Evolutionary conservation across 192 early-diverging fungal genomes (phyloP).

Genomic region (Coemansia sp.): DNA sequence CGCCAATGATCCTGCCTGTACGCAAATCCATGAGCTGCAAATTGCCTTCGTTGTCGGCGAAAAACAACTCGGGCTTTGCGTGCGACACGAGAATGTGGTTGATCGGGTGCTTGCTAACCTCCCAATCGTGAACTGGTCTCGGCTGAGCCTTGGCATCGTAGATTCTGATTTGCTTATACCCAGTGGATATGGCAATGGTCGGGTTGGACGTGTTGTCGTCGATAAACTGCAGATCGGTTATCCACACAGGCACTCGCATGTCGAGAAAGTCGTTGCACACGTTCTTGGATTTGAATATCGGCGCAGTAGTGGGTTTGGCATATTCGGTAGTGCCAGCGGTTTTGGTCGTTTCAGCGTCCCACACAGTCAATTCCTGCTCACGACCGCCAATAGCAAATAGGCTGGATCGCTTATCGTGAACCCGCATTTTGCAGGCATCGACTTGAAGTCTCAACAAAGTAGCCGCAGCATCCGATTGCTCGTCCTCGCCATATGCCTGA

Average conservation of each 20-base stretch:
- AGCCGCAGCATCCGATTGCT: constrained; percentile 11
- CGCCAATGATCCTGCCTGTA: constrained; percentile 56
- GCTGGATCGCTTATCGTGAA: constrained; percentile 60
- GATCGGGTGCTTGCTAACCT: constrained; percentile 70
- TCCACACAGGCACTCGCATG: constrained; percentile 83
- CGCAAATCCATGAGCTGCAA: constrained; percentile 62
- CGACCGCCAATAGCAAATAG: constrained; percentile 84
- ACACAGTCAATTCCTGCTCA: constrained; percentile 80
- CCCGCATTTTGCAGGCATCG: constrained; percentile 67
- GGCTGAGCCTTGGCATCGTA: constrained; percentile 72
- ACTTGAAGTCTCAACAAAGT: constrained; percentile 37
- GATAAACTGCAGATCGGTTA: constrained; percentile 78
- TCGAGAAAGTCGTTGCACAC: constrained; percentile 77
- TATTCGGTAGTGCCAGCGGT: constrained; percentile 9
- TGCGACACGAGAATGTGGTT: constrained; percentile 50
- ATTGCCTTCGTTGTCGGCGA: constrained; percentile 62
- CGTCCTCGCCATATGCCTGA: constrained; percentile 15
- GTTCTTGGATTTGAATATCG: constrained; percentile 82
- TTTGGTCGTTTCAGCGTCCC: constrained; percentile 43
- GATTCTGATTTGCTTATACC: constrained; percentile 75
- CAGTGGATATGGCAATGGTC: constrained; percentile 65
- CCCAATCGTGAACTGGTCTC: constrained; percentile 67
- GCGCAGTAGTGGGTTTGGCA: constrained; percentile 28
- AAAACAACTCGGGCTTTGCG: constrained; percentile 59
- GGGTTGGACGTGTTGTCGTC: constrained; percentile 41